phyloP scores from a whole-genome alignment of 73 alveolate species.

The Halteria grandinella region DNA sequence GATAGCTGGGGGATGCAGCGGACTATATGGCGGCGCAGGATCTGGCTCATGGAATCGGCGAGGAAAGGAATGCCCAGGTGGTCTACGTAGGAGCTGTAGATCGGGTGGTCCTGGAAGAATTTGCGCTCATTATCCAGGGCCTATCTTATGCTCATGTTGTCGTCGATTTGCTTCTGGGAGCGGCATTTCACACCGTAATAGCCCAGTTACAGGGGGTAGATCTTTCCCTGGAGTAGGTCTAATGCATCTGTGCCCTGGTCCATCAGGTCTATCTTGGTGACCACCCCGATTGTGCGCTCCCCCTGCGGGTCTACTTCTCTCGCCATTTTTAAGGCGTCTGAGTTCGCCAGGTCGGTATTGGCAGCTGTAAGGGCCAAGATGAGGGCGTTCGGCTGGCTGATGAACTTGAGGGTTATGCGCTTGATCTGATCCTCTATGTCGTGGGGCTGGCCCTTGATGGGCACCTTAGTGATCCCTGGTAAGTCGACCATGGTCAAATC shows the following conservation, averaged over 20 bases:
- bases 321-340: constrained; percentile 93
- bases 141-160: constrained; percentile 78
- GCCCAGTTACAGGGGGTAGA: constrained; percentile 92
- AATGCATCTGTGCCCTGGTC: constrained; percentile 92
- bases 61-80: constrained; percentile 45
- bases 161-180: constrained; percentile 76
- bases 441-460: constrained; percentile 92
- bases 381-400: constrained; percentile 79
- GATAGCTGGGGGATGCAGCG: constrained; percentile 43
- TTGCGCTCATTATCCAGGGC: constrained; percentile 75
- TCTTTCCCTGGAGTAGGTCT: constrained; percentile 87
- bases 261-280: constrained; percentile 93
- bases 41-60: constrained; percentile 29
- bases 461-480: constrained; percentile 96
- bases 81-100: not conserved
- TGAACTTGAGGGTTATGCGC: constrained; percentile 80
- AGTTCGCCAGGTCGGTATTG: constrained; percentile 92
- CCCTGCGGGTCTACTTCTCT: constrained; percentile 94
- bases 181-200: constrained; percentile 97
- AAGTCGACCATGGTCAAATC: constrained; percentile 96
- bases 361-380: constrained; percentile 96
- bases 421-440: constrained; percentile 87
- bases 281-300: constrained; percentile 89
- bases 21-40: constrained; percentile 50
- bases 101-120: constrained; percentile 53